Percentiles rank a stretch among this genome's conserved stretches.
These are phyloP conservation scores for Botrytis galanthina DNA, from an alignment of 2,329 filamentous ascomycete species.

Conservation along the genomic window DNA sequence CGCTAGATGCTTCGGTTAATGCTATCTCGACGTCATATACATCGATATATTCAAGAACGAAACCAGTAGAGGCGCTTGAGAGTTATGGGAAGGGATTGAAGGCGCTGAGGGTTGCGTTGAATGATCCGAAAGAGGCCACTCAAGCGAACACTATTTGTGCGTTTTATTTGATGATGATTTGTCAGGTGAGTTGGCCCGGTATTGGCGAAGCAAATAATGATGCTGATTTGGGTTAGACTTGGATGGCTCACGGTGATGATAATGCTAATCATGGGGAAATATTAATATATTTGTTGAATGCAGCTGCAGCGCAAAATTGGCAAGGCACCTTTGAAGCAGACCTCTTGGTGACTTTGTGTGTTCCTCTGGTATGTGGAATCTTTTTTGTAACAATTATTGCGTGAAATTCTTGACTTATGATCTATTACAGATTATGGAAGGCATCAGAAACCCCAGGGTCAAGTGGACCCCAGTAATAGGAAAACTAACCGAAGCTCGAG, in stretches of 20 bases:
- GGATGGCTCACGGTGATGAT: constrained; percentile 2
- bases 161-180: constrained; percentile 18
- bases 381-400: rapidly evolving
- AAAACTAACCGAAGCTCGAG: constrained; percentile 9
- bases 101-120: not conserved
- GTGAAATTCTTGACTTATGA: not conserved
- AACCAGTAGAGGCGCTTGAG: not conserved
- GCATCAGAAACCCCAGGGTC: not conserved
- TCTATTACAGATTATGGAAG: not conserved
- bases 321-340: not conserved
- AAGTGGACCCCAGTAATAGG: not conserved
- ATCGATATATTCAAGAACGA: not conserved
- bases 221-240: not conserved
- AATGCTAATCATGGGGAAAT: not conserved
- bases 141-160: constrained; percentile 15
- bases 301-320: not conserved
- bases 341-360: not conserved
- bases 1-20: constrained; percentile 3
- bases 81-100: not conserved
- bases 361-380: not conserved
- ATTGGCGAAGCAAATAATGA: too few relatives aligned
- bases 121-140: constrained; percentile 1
- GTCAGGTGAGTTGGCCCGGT: not conserved
- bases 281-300: not conserved
- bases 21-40: not conserved